Percentiles rank a stretch among this genome's conserved stretches.
phyloP scores from a whole-genome alignment of 371 early-diverging fungal species.

The Encephalitozoon cuniculi region DNA sequence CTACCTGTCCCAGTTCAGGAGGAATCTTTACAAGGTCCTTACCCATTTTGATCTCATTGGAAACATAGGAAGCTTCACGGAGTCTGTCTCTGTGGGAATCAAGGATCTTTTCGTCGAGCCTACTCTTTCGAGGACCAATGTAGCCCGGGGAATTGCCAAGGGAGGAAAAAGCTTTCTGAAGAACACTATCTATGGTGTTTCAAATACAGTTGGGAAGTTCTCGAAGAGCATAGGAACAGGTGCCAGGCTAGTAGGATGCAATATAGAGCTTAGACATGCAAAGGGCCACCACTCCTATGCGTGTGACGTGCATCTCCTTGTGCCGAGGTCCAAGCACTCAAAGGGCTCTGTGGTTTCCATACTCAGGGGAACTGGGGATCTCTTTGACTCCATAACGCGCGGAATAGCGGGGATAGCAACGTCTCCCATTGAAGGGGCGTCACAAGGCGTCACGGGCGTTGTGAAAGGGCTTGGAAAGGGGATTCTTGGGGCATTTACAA shows the following conservation, averaged over 20 bases:
- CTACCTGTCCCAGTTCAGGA: background rate
- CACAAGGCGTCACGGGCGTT: background rate
- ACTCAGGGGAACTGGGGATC: background rate
- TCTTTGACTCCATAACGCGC: background rate
- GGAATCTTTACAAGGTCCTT: background rate
- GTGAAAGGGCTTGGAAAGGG: background rate
- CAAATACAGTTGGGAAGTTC: conserved; percentile 1
- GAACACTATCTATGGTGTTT: background rate
- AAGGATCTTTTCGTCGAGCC: background rate
- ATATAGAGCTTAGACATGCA: background rate
- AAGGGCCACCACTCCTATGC: background rate
- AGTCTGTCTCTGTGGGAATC: background rate
- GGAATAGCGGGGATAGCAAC: conserved; percentile 2
- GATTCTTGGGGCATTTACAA: background rate
- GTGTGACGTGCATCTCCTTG: background rate
- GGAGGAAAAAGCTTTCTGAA: background rate
- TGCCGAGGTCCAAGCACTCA: background rate
- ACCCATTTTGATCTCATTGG: background rate
- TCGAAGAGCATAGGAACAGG: background rate
- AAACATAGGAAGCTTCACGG: conserved; percentile 2
- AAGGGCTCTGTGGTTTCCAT: background rate
- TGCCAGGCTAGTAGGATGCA: background rate
- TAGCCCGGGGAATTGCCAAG: background rate
- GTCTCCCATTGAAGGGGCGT: background rate
- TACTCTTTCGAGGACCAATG: background rate